Evolutionary conservation across 768 basidiomycete genomes (phyloP), one percentile per base, ranked within the genome.

Genomic region (Pisolithus sp.): DNA sequence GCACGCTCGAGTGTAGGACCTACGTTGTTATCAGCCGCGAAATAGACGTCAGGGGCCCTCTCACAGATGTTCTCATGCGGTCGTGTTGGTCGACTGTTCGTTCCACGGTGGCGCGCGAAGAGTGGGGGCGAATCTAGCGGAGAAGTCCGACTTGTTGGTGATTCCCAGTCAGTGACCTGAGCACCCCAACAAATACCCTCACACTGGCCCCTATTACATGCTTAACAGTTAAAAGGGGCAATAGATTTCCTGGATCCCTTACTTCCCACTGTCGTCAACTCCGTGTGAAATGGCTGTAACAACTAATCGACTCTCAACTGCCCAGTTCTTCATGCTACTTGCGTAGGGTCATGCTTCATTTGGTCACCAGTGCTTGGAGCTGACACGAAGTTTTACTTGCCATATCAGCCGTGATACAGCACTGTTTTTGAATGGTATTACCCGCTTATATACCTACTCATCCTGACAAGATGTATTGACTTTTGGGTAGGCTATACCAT

Each of bases 381-480:
- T 31, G 9, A 31, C 12, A 13, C 2, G 31, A 31, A 12, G 31
- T 31, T 31, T 31, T 9, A 31, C 31, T 9, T 12, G 10, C 7
- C 31, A n/a, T 31, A 13, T 31, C 57, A 89, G 88, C 15, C 91
- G 89, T 65, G 89, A 90, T 62, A 93, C 90, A 3, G 89, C 90
- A 39, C 73, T 92, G 41, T 91, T 93, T 71, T 90, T 89, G 26
- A 90, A 93, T 67, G 89, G 89, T 86, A 68, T 1, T 9, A 30
- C 28, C 21, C 34, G 34, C 7, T 50, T 10, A 1, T 34, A 9
- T 20, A 36, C 49, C 56, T 20, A 20, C 30, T 50, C 23, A 30
- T 30, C 46, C 55, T 36, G 60, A 7, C 23, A 12, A 28, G 26
- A 40, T 52, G 47, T 23, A 38, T 41, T 46, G 36, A 39, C 48